Evolutionary conservation across 805 yeast species (phyloP).

Genomic region (Kodamaea laetipori): DNA sequence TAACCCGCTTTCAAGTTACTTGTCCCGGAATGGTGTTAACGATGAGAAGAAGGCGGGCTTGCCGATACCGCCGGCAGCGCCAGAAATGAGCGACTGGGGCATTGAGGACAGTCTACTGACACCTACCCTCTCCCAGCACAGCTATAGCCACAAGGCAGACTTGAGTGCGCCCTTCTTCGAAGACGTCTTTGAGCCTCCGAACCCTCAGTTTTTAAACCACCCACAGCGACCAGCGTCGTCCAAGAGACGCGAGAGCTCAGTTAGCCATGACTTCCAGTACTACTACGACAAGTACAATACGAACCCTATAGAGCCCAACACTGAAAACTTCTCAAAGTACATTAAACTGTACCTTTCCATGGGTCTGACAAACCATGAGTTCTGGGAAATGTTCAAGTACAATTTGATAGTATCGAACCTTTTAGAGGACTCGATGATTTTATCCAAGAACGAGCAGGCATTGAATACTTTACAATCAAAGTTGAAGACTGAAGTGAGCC

Average conservation of each 20-base stretch:
- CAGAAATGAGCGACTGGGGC: slow-evolving; percentile 38
- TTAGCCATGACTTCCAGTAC: slow-evolving; percentile 14
- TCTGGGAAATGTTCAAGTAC: slow-evolving; percentile 46
- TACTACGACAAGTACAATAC: slow-evolving; percentile 17
- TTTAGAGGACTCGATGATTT: slow-evolving; percentile 42
- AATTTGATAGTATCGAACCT: slow-evolving; percentile 39
- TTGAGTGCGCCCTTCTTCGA: slow-evolving; percentile 6
- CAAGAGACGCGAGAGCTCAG: slow-evolving; percentile 8
- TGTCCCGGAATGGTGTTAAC: slow-evolving; percentile 15
- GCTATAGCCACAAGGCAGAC: slow-evolving; percentile 11
- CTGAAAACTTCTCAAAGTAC: slow-evolving; percentile 24
- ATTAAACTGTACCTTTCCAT: slow-evolving; percentile 31
- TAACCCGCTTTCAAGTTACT: slow-evolving; percentile 29
- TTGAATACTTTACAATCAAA: slow-evolving; percentile 18
- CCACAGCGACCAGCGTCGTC: not conserved
- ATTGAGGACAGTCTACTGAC: slow-evolving; percentile 28
- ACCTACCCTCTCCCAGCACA: slow-evolving; percentile 14
- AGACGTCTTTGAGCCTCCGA: slow-evolving; percentile 4
- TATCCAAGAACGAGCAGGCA: slow-evolving; percentile 45
- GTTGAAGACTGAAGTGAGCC: not conserved
- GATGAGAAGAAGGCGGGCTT: slow-evolving; percentile 2
- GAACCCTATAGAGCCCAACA: slow-evolving; percentile 15
- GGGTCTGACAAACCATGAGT: slow-evolving; percentile 20
- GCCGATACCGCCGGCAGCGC: slow-evolving; percentile 3
- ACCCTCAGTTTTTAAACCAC: slow-evolving; percentile 10